Base-by-base conservation (phyloP, 352 stramenopile species). In the Pythium rishiriense region DNA sequence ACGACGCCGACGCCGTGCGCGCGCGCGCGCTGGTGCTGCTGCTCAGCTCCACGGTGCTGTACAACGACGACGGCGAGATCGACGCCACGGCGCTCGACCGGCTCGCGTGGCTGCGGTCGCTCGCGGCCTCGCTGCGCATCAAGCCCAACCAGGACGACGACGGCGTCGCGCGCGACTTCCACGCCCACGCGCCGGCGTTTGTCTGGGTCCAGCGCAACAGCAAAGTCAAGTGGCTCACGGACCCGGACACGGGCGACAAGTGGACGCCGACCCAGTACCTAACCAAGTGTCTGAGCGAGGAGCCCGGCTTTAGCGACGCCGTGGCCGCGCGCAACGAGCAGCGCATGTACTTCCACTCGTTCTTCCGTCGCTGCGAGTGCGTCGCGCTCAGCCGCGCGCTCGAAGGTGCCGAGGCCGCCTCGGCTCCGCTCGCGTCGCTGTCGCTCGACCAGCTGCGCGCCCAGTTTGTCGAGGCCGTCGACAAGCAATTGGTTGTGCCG, bases 211-310 rank as follows among this genome's bases (percentile, higher is more conserved):
- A 69, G 42, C 78, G 69, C 45, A 89, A 91, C 50, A 76, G 76
- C 62, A 91, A 91, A 46, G 50, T 89, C 59, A 89, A 91, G 66
- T 91, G 82, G 82, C 79, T 88, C 51, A 58, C 51, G 1, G 69
- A 76, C 22, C 63, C 71, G 48, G 65, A 69, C 28, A 88, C 79
- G 39, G 76, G 79, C 57, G 66, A 75, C 28, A 88, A 81, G 49
- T n/a, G 84, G 42, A 77, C 68, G 19, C 64, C 78, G 21, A 58
- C 43, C 50, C 58, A 88, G 71, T 91, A 90, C 55, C 68, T 91
- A 14, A 75, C 86, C 31, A 62, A 67, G 24, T 68, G 57, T 43
- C 28, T 90, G 10, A 61, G 68, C 9, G 76, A 82, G 22, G 80
- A 91, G 49, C 25, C 41, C 26, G 82, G 82, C 17, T 90, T 85